phyloP scores from a whole-genome alignment of 306 rosid genomes.

The Bauhinia variegata region DNA sequence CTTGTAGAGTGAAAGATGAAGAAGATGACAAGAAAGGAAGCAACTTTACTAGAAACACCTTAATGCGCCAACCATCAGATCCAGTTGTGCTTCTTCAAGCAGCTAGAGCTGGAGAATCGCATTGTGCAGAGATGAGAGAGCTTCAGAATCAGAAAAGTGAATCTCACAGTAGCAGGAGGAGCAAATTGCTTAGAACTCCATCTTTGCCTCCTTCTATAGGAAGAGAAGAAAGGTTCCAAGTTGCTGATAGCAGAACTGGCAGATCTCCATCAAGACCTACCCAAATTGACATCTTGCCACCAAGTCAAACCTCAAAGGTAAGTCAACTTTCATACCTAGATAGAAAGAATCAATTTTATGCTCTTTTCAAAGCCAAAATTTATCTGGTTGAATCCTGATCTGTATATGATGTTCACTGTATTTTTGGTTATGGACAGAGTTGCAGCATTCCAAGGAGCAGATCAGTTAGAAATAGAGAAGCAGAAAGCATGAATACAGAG shows the following conservation, averaged over 20 bases:
- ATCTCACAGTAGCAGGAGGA: slow-evolving; percentile 28
- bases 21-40: slow-evolving; percentile 34
- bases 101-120: slow-evolving; percentile 9
- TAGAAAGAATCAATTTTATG: slow-evolving; percentile 8
- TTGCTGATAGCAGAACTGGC: slow-evolving; percentile 32
- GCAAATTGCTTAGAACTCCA: slow-evolving; percentile 49
- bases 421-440: slow-evolving; percentile 40
- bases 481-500: slow-evolving; percentile 44
- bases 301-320: slow-evolving; percentile 57
- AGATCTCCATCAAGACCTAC: slow-evolving; percentile 49
- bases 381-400: no score
- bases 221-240: slow-evolving; percentile 50
- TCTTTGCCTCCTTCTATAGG: slow-evolving; percentile 52
- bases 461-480: no score
- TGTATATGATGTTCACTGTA: slow-evolving; percentile 4
- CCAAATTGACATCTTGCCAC: slow-evolving; percentile 45
- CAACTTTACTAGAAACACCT: slow-evolving; percentile 18
- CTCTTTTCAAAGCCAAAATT: neutral
- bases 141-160: slow-evolving; percentile 20
- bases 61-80: slow-evolving; percentile 42
- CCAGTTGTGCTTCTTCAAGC: slow-evolving; percentile 26
- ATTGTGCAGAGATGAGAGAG: slow-evolving; percentile 36
- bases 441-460: slow-evolving; percentile 55
- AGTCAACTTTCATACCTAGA: slow-evolving; percentile 11
- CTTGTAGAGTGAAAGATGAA: slow-evolving; percentile 47